Evolutionary conservation across 805 yeast species (phyloP).

Genomic region (Cyberlindnera saturnus): DNA sequence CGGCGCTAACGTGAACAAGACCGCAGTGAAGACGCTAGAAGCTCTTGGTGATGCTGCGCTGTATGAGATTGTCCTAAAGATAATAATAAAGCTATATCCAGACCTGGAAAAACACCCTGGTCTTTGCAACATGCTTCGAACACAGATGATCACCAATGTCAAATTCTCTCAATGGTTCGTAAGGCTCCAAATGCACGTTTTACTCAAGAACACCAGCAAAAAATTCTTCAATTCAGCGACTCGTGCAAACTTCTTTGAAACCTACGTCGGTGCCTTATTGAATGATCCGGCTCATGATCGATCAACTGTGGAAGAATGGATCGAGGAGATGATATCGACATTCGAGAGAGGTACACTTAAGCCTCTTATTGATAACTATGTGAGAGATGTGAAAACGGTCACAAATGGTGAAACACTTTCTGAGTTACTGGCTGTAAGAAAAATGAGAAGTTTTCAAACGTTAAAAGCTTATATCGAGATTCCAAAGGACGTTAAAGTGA

Average conservation of each 20-base stretch:
- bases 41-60: background rate
- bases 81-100: background rate
- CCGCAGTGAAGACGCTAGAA: conserved; percentile 1
- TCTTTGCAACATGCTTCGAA: background rate
- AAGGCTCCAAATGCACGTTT: background rate
- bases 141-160: background rate
- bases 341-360: background rate
- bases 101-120: background rate
- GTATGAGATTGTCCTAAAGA: background rate
- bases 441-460: background rate
- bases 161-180: background rate
- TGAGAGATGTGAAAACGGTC: background rate
- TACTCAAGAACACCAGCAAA: background rate
- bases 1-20: background rate
- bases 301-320: background rate
- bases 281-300: background rate
- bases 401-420: background rate
- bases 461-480: too few relatives aligned
- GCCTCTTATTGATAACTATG: background rate
- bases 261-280: background rate
- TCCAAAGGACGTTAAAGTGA: too few relatives aligned
- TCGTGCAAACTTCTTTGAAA: background rate
- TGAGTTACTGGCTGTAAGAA: background rate
- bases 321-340: background rate
- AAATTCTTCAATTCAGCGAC: background rate